Percentiles rank a stretch among this genome's conserved stretches.
These are phyloP conservation scores for Trichoderma koningiopsis DNA, from an alignment of 2,329 filamentous ascomycete genomes.

Conservation along the genomic window DNA sequence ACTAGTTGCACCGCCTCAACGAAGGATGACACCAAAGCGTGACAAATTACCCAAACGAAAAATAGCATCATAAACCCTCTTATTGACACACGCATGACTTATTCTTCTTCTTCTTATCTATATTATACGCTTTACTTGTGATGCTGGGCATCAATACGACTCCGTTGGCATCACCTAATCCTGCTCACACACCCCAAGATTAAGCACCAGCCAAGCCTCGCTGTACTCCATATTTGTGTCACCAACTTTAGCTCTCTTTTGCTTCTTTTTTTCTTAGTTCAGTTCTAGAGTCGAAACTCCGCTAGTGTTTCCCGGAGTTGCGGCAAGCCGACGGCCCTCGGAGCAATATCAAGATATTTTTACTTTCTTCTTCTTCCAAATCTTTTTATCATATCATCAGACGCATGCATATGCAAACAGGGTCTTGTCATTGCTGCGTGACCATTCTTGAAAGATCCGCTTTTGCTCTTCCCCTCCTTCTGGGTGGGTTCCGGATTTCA, in stretches of 20 bases:
- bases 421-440: neutral
- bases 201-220: neutral
- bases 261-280: neutral
- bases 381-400: neutral
- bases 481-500: neutral
- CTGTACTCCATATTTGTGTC: neutral
- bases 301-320: neutral
- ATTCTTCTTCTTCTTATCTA: too few species aligned
- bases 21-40: neutral
- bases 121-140: too few species aligned
- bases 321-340: neutral
- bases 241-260: neutral
- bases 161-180: neutral
- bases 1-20: neutral
- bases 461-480: neutral
- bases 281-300: neutral
- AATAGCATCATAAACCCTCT: neutral
- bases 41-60: neutral
- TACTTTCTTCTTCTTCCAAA: neutral
- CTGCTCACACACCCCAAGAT: neutral
- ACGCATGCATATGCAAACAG: neutral
- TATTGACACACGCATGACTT: neutral
- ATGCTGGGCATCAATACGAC: neutral
- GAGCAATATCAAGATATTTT: neutral
- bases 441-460: neutral